Percentiles rank a stretch among this genome's conserved stretches.
phyloP scores from a whole-genome alignment of 1,139 yeast genomes.

The Candida sojae region DNA sequence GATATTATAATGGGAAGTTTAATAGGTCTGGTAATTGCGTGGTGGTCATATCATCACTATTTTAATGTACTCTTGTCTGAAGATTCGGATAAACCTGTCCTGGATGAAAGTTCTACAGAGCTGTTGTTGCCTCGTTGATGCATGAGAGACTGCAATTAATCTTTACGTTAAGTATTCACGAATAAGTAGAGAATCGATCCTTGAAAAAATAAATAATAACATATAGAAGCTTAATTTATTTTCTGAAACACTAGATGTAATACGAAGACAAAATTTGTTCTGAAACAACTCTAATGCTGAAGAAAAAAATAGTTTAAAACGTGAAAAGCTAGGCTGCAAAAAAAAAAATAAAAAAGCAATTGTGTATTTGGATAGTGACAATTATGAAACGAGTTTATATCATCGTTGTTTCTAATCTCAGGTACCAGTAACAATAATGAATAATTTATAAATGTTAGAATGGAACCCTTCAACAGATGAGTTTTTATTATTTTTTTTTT shows the following conservation, averaged over 20 bases:
- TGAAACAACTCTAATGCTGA: neutral
- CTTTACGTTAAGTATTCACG: neutral
- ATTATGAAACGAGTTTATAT: conserved; percentile 1
- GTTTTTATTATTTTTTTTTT: neutral
- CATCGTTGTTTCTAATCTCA: neutral
- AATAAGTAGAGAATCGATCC: no score
- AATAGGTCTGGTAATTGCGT: conserved; percentile 29
- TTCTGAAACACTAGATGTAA: neutral
- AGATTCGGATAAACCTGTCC: conserved; percentile 15
- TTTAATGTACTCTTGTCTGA: conserved; percentile 26
- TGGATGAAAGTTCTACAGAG: conserved; percentile 9
- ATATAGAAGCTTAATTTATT: no score
- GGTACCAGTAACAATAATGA: neutral
- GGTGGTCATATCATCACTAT: conserved; percentile 42
- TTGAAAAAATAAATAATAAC: no score
- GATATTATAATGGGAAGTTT: conserved; percentile 62
- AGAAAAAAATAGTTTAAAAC: no score
- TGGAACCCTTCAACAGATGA: neutral
- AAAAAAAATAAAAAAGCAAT: neutral
- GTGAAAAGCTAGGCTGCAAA: neutral
- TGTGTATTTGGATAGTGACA: neutral
- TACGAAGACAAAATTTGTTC: neutral
- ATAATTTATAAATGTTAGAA: neutral
- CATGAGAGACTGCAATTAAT: neutral
- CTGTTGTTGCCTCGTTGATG: conserved; percentile 10